Base-by-base conservation (phyloP, 768 basidiomycete genomes). In the Mycena capillaripes region DNA sequence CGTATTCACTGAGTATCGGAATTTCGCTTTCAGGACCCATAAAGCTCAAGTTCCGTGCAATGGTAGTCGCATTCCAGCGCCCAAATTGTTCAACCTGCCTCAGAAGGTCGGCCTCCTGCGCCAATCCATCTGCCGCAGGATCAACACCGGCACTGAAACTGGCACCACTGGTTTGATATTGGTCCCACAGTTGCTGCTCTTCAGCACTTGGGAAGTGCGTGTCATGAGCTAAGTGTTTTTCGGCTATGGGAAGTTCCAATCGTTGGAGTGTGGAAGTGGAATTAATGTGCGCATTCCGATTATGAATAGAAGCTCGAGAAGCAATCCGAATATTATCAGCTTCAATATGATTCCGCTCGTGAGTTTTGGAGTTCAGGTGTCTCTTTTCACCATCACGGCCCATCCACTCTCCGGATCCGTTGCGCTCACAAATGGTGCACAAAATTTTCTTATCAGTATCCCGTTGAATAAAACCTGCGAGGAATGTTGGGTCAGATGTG, bases 91-190 rank as follows among this genome's bases (percentile, higher is more conserved):
- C 63, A 5, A 36, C 52, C 19, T 53, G 32, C 14, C 12, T 4
- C 1, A 7, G 25, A 8, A 64, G 50, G 19, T 40, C 4, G 4
- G 36, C 63, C 23, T 52, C 23, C 8, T 64, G 34, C 1, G 6
- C 25, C 6, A 6, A 52, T 1, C 14, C 6, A 21, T 53, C 48
- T 21, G 9, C 9, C 19, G 23, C 11, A 23, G 63, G 63, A 23
- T 64, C 63, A 3, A 53, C 52, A 12, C 63, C 50, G 14, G 63
- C 63, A 21, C 48, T 64, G 30, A 64, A 64, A 5, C 32, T 27
- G 6, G 61, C 61, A 1, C 61, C 61, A 2, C 38, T 21, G 1
- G 17, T 50, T 0, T 63, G 3, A 12, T 63, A 63, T 6, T 36
- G 1, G 8, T 50, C 46, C 61, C 61, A 63, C 61, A 63, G 53